phyloP scores from a whole-genome alignment of 23 red algal species.

The Rhodosorus marinus region DNA sequence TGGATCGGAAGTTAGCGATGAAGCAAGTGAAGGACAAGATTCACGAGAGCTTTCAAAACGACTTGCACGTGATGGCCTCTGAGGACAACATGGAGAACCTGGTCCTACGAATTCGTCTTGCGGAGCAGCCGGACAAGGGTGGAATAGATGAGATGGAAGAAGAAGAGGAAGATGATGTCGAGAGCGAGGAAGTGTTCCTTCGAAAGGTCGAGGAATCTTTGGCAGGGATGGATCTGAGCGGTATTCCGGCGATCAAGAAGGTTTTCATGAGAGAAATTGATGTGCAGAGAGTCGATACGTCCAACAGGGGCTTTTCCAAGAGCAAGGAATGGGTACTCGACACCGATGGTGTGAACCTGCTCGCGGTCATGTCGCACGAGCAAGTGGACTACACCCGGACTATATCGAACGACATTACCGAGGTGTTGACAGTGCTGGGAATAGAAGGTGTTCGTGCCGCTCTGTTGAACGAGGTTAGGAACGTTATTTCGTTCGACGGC shows the following conservation, averaged over 20 bases:
- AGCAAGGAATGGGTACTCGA: slow-evolving; percentile 89
- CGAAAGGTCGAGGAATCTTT: slow-evolving; percentile 52
- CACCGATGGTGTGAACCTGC: slow-evolving; percentile 81
- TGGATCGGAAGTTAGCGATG: slow-evolving; percentile 68
- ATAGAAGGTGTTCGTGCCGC: slow-evolving; percentile 73
- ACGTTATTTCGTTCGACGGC: slow-evolving; percentile 89
- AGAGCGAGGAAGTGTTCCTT: slow-evolving; percentile 71
- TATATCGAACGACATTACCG: slow-evolving; percentile 77
- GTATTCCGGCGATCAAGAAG: slow-evolving; percentile 63
- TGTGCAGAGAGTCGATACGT: slow-evolving; percentile 13
- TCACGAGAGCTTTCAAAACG: slow-evolving; percentile 67
- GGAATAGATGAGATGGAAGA: not conserved
- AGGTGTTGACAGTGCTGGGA: slow-evolving; percentile 80
- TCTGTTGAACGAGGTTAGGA: slow-evolving; percentile 70
- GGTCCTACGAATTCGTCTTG: slow-evolving; percentile 63
- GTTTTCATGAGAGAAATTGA: slow-evolving; percentile 81
- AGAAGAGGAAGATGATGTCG: slow-evolving; percentile 39
- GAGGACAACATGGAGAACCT: slow-evolving; percentile 87
- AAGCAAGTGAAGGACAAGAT: slow-evolving; percentile 45
- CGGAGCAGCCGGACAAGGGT: slow-evolving; percentile 30
- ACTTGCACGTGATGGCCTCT: slow-evolving; percentile 67
- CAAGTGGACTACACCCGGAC: slow-evolving; percentile 80
- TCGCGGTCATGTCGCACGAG: slow-evolving; percentile 70
- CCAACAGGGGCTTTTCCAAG: slow-evolving; percentile 21
- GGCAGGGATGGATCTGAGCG: slow-evolving; percentile 55